Percentiles rank a stretch among this genome's conserved stretches.
phyloP scores from a whole-genome alignment of 345 rosid species.

The Firmiana major region DNA sequence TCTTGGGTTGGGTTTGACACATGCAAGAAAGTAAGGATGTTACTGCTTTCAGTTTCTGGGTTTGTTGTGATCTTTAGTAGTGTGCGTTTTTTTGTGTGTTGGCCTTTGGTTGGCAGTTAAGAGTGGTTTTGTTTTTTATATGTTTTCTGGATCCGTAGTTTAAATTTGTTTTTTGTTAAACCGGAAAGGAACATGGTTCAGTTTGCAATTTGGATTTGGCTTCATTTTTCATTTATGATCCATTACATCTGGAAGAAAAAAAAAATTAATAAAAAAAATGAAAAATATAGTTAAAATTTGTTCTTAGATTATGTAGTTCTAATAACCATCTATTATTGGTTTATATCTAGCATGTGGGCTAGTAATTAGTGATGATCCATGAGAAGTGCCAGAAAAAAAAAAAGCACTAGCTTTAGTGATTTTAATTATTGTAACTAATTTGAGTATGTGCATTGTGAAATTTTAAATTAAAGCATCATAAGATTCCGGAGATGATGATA shows the following conservation, averaged over 20 bases:
- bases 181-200: background rate
- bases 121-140: background rate
- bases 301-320: background rate
- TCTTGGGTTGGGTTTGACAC: conserved; percentile 6
- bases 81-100: background rate
- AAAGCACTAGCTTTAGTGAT: background rate
- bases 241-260: background rate
- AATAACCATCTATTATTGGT: background rate
- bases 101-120: conserved; percentile 2
- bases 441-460: background rate
- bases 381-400: background rate
- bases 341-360: background rate
- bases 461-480: background rate
- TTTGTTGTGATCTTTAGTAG: background rate
- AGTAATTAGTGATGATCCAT: background rate
- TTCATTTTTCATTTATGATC: background rate
- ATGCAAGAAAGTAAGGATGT: background rate
- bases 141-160: conserved; percentile 3
- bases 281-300: background rate
- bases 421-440: background rate
- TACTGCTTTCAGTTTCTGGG: background rate
- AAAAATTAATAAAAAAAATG: background rate
- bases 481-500: background rate
- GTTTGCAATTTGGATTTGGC: conserved; percentile 3
- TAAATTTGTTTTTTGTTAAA: background rate